Evolutionary conservation across 2,329 filamentous ascomycete genomes (phyloP).

Genomic region (Epichloe baconii): DNA sequence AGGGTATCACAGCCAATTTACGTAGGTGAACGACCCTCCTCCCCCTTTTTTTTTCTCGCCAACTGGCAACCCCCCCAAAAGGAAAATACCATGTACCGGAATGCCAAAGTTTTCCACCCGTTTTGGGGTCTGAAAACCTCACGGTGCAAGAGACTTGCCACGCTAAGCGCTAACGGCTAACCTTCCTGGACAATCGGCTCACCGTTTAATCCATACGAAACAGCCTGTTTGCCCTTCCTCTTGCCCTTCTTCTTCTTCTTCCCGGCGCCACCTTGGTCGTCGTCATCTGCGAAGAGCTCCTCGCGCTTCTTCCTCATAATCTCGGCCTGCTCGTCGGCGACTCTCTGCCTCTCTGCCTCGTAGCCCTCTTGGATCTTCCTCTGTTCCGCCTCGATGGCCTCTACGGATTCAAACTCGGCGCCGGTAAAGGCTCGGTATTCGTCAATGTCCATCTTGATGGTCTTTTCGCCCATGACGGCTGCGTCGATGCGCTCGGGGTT

Average conservation of each 20-base stretch:
- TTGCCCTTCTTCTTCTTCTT: constrained; percentile 23
- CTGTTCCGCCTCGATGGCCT: constrained; percentile 42
- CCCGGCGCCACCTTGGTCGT: constrained; percentile 18
- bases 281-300: constrained; percentile 33
- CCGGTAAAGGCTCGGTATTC: constrained; percentile 45
- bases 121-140: no score
- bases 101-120: no score
- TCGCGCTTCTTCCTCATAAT: constrained; percentile 34
- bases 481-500: constrained; percentile 50
- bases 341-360: constrained; percentile 28
- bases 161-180: constrained; percentile 10
- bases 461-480: constrained; percentile 48
- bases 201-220: constrained; percentile 24
- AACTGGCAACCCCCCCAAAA: no score
- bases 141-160: no score
- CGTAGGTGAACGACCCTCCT: no score
- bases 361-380: constrained; percentile 31
- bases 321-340: constrained; percentile 34
- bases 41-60: no score
- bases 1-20: no score
- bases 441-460: constrained; percentile 43
- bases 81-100: neutral
- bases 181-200: constrained; percentile 19
- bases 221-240: constrained; percentile 17
- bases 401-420: constrained; percentile 40